Evolutionary conservation across 495 filamentous ascomycete genomes (phyloP), one percentile per base, ranked within the genome.

Genomic region (Chaetomium cochliodes): DNA sequence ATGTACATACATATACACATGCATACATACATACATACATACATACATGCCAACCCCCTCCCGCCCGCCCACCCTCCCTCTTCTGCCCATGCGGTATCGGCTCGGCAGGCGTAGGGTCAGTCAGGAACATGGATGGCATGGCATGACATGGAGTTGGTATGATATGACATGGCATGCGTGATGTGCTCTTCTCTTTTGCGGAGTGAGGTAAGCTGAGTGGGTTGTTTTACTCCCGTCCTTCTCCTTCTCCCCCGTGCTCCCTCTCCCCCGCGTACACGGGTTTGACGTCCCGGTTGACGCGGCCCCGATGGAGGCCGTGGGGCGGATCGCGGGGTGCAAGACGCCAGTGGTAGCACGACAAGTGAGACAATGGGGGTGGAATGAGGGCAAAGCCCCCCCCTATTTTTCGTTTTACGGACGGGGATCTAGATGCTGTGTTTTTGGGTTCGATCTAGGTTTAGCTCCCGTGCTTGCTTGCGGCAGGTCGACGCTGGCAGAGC

Each of bases 251-350:
- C 47, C 20, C 49, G 18, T 18, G 20, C 18, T 30, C 6, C 28
- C 28, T 30, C 5, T 5, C 23, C 23, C 9, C 23, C 49, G 22
- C 50, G n/a, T 20, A 23, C 18, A 50, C 50, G 50, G 16, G 13
- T 28, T 15, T 13, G 20, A 52, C 4, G 22, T 16, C 22, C 25
- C 50, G 50, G 50, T 52, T 22, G 50, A 52, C 23, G 50, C 50
- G 50, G 50, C 50, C 50, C 23, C 23, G 23, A 52, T 28, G 50
- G 50, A 9, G 50, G 50, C 50, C 23, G n/a, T n/a, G 49, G 49
- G n/a, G 20, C 13, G 23, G 49, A 51, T 51, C 49, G 49, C 49
- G 6, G 50, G 50, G 50, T 11, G 9, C 11, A 4, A 18, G 41
- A 18, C 13, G 16, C 41, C 41, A 44, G 9, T 16, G 41, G 41